phyloP scores from a whole-genome alignment of 2,329 filamentous ascomycete genomes.

The Alternaria conjuncta region DNA sequence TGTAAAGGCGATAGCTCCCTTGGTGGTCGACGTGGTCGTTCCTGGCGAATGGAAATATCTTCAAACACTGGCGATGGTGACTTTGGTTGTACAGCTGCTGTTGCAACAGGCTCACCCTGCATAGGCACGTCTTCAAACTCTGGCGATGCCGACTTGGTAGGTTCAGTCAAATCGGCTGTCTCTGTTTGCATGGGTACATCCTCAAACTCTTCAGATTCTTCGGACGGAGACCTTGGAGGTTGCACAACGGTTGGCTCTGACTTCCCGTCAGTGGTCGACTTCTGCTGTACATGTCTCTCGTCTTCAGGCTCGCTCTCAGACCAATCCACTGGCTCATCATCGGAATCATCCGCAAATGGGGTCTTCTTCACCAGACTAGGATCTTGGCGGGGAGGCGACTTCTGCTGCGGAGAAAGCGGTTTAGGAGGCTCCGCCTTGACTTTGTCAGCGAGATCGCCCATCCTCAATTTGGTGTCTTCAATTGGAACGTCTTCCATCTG shows the following conservation, averaged over 20 bases:
- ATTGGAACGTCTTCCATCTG: slow-evolving; percentile 43
- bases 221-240: slow-evolving; percentile 50
- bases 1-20: slow-evolving; percentile 36
- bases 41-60: slow-evolving; percentile 50
- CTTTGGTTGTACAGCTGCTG: slow-evolving; percentile 29
- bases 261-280: not conserved
- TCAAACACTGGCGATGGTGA: slow-evolving; percentile 61
- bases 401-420: slow-evolving; percentile 25
- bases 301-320: slow-evolving; percentile 58
- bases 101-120: slow-evolving; percentile 8
- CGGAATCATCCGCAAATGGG: slow-evolving; percentile 39
- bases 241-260: slow-evolving; percentile 37
- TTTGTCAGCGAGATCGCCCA: slow-evolving; percentile 55
- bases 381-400: slow-evolving; percentile 29
- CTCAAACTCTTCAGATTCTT: slow-evolving; percentile 60
- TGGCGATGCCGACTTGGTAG: slow-evolving; percentile 52
- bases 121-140: slow-evolving; percentile 60
- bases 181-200: slow-evolving; percentile 47
- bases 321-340: slow-evolving; percentile 57
- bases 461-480: slow-evolving; percentile 41
- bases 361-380: slow-evolving; percentile 20
- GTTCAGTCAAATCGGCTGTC: slow-evolving; percentile 12
- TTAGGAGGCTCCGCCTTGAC: slow-evolving; percentile 51
- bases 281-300: slow-evolving; percentile 12
- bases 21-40: slow-evolving; percentile 16